These are phyloP conservation scores for Backusella mclennaniae DNA, from an alignment of 192 early-diverging fungal genomes.

Conservation along the genomic window DNA sequence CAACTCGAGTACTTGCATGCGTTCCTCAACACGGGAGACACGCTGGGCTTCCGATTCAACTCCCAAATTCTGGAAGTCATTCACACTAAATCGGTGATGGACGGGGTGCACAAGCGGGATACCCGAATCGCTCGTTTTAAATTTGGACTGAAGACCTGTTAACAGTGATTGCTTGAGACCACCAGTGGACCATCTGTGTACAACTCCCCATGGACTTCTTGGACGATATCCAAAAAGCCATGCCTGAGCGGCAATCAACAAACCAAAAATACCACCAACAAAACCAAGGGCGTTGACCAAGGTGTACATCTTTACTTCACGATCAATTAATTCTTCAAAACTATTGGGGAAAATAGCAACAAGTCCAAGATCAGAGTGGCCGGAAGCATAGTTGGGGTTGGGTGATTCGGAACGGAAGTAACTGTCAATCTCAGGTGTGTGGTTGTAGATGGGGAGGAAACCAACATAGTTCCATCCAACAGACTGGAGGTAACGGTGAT, in stretches of 20 bases:
- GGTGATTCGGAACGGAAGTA: slow-evolving; percentile 26
- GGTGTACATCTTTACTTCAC: slow-evolving; percentile 36
- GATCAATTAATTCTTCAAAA: slow-evolving; percentile 11
- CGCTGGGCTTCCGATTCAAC: slow-evolving; percentile 26
- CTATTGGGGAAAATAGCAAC: slow-evolving; percentile 20
- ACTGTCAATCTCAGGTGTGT: slow-evolving; percentile 30
- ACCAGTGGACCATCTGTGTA: slow-evolving; percentile 39
- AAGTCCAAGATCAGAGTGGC: slow-evolving; percentile 26
- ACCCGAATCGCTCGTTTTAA: slow-evolving; percentile 27
- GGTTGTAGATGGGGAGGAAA: slow-evolving; percentile 34
- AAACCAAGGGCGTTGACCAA: slow-evolving; percentile 36
- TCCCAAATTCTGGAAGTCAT: slow-evolving; percentile 10
- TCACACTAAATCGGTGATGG: slow-evolving; percentile 25
- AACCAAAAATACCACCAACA: slow-evolving; percentile 38
- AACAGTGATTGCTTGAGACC: slow-evolving; percentile 33
- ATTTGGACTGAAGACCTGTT: slow-evolving; percentile 23
- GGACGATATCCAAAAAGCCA: slow-evolving; percentile 39
- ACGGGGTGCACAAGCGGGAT: slow-evolving; percentile 32
- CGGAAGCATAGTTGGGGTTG: slow-evolving; percentile 26
- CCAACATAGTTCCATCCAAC: slow-evolving; percentile 41
- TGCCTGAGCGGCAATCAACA: slow-evolving; percentile 28
- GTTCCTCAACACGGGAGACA: slow-evolving; percentile 25
- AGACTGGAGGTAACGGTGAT: slow-evolving; percentile 30
- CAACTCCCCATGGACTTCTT: slow-evolving; percentile 35
- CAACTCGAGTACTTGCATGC: slow-evolving; percentile 28